Conservation (phyloP, 306 rosid species). For the Cucumis sativus region DNA sequence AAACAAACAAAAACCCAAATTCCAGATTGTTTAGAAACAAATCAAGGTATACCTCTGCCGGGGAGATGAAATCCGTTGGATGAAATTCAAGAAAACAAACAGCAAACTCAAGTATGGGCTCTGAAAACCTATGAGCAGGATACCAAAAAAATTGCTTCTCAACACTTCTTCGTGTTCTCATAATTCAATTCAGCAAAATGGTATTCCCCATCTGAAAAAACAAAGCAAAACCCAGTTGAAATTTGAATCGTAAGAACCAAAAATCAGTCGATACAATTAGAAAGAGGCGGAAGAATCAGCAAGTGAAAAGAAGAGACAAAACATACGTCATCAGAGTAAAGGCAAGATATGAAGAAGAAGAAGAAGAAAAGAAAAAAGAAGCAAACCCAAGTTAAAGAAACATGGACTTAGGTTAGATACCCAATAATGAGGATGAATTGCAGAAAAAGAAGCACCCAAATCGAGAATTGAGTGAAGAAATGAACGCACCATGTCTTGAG, state of each 20-base stretch:
- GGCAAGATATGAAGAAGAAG: slow-evolving; percentile 18
- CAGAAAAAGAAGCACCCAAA: slow-evolving; percentile 35
- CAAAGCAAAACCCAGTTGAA: slow-evolving; percentile 1
- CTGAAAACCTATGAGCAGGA: slow-evolving; percentile 11
- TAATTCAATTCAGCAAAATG: slow-evolving; percentile 18
- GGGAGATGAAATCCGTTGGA: background rate
- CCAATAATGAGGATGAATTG: slow-evolving; percentile 32
- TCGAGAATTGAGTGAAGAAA: slow-evolving; percentile 29
- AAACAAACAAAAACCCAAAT: background rate
- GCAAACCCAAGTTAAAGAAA: slow-evolving; percentile 9
- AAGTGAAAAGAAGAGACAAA: background rate
- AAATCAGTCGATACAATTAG: background rate
- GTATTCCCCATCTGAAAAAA: slow-evolving; percentile 21
- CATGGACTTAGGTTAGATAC: slow-evolving; percentile 18
- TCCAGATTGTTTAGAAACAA: background rate
- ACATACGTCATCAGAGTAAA: slow-evolving; percentile 10
- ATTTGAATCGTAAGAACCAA: background rate
- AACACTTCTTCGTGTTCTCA: slow-evolving; percentile 9
- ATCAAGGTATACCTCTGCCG: background rate
- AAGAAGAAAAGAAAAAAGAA: slow-evolving; percentile 13
- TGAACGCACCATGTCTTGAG: slow-evolving; percentile 29
- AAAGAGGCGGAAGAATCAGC: background rate
- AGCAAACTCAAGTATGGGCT: slow-evolving; percentile 18
- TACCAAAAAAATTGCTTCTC: background rate
- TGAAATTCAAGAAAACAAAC: background rate